phyloP scores from a whole-genome alignment of 257 asterid species.

The Ophiorrhiza pumila region DNA sequence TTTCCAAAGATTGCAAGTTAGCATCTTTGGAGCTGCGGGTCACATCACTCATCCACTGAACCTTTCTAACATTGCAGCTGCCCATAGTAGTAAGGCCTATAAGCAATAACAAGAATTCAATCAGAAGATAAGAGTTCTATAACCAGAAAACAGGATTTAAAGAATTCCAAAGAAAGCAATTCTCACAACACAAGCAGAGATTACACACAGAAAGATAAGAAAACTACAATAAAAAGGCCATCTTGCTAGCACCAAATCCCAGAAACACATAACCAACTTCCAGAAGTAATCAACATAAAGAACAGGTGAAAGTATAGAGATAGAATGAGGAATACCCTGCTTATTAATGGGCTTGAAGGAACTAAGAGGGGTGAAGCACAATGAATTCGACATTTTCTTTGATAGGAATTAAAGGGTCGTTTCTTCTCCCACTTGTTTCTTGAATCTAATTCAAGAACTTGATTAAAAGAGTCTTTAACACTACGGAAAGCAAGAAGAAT shows the following conservation, averaged over 20 bases:
- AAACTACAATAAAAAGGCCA: not conserved
- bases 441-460: not conserved
- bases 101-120: slow-evolving; percentile 9
- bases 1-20: slow-evolving; percentile 26
- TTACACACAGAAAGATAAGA: not conserved
- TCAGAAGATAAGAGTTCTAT: not conserved
- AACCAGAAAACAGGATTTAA: not conserved
- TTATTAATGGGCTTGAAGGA: slow-evolving; percentile 21
- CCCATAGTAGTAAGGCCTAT: slow-evolving; percentile 17
- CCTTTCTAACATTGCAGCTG: slow-evolving; percentile 18
- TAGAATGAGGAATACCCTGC: slow-evolving; percentile 11
- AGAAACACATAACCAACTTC: not conserved
- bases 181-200: not conserved
- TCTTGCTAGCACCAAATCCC: not conserved
- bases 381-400: slow-evolving; percentile 18
- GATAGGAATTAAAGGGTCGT: not conserved
- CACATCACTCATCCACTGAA: slow-evolving; percentile 27
- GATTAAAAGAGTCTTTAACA: not conserved
- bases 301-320: not conserved
- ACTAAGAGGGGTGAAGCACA: slow-evolving; percentile 22
- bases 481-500: not conserved
- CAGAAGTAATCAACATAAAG: not conserved
- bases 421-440: not conserved
- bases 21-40: slow-evolving; percentile 20
- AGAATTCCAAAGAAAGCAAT: not conserved